Base-by-base conservation (phyloP, 2,329 filamentous ascomycete species). In the Alternaria incomplexa region DNA sequence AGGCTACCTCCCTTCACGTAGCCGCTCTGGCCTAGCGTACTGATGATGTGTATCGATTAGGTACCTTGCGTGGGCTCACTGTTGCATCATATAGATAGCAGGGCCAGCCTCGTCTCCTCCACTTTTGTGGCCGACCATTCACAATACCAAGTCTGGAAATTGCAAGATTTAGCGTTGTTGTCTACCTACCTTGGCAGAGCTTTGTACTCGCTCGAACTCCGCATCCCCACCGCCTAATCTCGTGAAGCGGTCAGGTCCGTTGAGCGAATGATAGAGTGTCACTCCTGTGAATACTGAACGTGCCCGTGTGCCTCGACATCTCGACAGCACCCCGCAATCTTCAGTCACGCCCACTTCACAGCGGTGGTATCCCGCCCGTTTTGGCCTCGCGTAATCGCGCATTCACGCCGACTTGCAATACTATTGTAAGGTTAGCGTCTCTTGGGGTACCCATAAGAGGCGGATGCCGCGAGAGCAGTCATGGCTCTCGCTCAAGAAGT, bases 161-260 rank as follows among this genome's bases (percentile, higher is more conserved):
- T 63, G 43, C 47, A 62, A 56, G 45, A 60, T 30, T 17, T 58
- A 62, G 45, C 46, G 56, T 44, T 61, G 50, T 60, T 30, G 17
- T 51, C 28, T 25, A 22, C 50, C 45, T n/a, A 26, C 17, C 53
- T 48, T 25, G 25, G 55, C 56, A 59, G 50, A 54, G 47, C 48
- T 23, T 20, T 43, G 32, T 40, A 66, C 56, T 62, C 55, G 61
- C 15, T 52, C 26, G 40, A 23, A 20, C 48, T 55, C 61, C 66
- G 58, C 52, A 51, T 53, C 51, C 56, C 67, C 62, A 72, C 71
- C 70, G 70, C 69, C 66, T 23, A 25, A 58, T 59, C 56, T 23
- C 64, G 74, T 73, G 68, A 71, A 68, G 73, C 64, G 63, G 68
- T 71, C 60, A 59, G 57, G 51, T 60, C 62, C 63, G 64, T 64